Evolutionary conservation across 441 rosid species (phyloP).

Genomic region (Eutrema salsugineum): DNA sequence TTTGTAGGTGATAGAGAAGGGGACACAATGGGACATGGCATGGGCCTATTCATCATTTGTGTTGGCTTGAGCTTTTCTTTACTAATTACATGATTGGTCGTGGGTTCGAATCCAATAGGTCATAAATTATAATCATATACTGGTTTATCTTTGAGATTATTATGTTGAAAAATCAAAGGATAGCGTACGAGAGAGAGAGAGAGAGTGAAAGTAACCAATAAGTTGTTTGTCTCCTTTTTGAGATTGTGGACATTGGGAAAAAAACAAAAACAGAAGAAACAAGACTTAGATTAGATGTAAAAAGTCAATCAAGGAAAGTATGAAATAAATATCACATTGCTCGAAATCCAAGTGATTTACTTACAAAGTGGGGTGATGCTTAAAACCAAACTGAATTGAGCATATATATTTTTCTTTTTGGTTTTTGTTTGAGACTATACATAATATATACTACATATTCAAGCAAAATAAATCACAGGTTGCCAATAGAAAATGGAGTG

Average conservation of each 20-base stretch:
- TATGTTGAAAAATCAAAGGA: conserved; percentile 13
- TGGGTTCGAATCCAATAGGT: conserved; percentile 12
- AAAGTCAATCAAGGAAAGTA: background rate
- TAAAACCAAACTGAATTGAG: background rate
- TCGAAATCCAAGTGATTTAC: background rate
- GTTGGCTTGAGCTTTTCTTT: conserved; percentile 18
- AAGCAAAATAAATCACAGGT: background rate
- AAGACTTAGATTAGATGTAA: background rate
- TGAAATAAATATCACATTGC: background rate
- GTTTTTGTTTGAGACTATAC: background rate
- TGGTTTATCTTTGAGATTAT: conserved; percentile 1
- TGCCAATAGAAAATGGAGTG: conserved; percentile 17
- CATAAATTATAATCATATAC: background rate
- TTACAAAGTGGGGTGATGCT: background rate
- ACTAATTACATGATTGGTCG: conserved; percentile 26
- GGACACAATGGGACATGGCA: conserved; percentile 37
- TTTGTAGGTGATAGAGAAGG: conserved; percentile 17
- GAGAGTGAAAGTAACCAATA: conserved; percentile 2
- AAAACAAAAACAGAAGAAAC: background rate
- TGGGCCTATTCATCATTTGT: conserved; percentile 34
- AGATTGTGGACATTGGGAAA: background rate
- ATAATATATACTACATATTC: background rate
- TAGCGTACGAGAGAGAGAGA: background rate
- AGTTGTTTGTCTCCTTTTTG: background rate
- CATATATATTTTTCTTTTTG: background rate